Evolutionary conservation across 2,329 filamentous ascomycete genomes (phyloP), one percentile per base, ranked within the genome.

Genomic region (Colletotrichum sansevieriae): DNA sequence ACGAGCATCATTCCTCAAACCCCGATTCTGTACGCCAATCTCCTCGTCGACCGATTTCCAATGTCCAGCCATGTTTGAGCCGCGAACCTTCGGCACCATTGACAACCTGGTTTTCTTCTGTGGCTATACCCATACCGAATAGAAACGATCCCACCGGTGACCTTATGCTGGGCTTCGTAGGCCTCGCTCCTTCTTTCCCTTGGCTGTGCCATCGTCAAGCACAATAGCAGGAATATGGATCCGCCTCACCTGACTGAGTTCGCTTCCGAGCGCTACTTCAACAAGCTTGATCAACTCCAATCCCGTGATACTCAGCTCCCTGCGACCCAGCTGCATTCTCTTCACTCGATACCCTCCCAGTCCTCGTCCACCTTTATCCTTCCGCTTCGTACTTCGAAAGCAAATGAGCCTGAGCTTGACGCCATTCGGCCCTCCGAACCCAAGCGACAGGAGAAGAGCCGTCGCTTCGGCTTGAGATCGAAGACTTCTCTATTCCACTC

Each of bases 211-310:
- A 73, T 73, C 54, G 70, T 59, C 46, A 66, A 66, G 56, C 20
- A 39, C 54, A 29, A 51, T 54, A 64, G 67, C 71, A 71, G 74
- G 76, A 78, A 78, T 75, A 89, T 90, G 87, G 88, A 90, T 72
- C 87, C 86, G 74, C 83, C 85, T 73, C 88, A 90, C 72, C 83
- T 89, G 70, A 90, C 88, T 69, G 89, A 91, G 77, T 91, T 91
- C 79, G 89, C 88, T 70, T 91, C 89, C 51, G 83, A 87, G 77
- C 86, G 86, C 71, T 91, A 89, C 75, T 88, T 90, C 72, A 84
- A 85, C 63, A 91, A 91, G 78, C 77, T 90, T 70, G 83, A 81
- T 65, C 85, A 88, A 78, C 83, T 81, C 73, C 66, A 56, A 35
- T 47, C 37, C 33, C 63, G 58, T 51, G 68, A 60, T 54, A 18